Percentiles rank a stretch among this genome's conserved stretches.
Conservation (phyloP, 2,329 filamentous ascomycete species). For the Fusarium nematophilum region DNA sequence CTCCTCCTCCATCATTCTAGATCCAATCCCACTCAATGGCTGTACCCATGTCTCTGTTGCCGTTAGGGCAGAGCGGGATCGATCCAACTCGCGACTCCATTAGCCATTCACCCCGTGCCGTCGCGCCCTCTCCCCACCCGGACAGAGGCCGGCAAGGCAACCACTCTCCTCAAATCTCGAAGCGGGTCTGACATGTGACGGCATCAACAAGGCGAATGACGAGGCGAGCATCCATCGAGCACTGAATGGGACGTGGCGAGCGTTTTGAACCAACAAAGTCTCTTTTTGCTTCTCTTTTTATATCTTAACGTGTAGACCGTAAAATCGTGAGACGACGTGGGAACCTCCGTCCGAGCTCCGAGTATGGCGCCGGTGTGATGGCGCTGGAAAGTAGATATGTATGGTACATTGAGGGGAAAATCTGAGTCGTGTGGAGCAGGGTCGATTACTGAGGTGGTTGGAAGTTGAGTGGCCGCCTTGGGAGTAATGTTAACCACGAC, state of each 20-base stretch:
- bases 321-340: slow-evolving; percentile 43
- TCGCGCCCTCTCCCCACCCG: slow-evolving; percentile 8
- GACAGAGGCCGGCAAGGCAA: slow-evolving; percentile 8
- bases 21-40: slow-evolving; percentile 29
- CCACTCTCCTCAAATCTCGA: slow-evolving; percentile 14
- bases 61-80: slow-evolving; percentile 12
- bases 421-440: slow-evolving; percentile 27
- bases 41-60: slow-evolving; percentile 19
- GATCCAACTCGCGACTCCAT: slow-evolving; percentile 32
- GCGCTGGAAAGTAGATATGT: slow-evolving; percentile 42
- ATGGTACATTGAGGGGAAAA: slow-evolving; percentile 42
- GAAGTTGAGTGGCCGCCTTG: slow-evolving; percentile 87
- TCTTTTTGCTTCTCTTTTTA: slow-evolving; percentile 43
- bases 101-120: slow-evolving; percentile 9
- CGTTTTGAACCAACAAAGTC: slow-evolving; percentile 40
- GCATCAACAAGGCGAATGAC: slow-evolving; percentile 11
- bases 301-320: slow-evolving; percentile 45
- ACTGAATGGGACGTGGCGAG: slow-evolving; percentile 37
- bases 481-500: slow-evolving; percentile 1
- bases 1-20: slow-evolving; percentile 33
- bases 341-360: slow-evolving; percentile 30
- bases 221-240: slow-evolving; percentile 30
- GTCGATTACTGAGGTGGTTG: slow-evolving; percentile 71
- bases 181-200: slow-evolving; percentile 7
- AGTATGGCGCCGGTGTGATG: slow-evolving; percentile 34